Evolutionary conservation across 306 rosid species (phyloP).

Genomic region (Trifolium repens): DNA sequence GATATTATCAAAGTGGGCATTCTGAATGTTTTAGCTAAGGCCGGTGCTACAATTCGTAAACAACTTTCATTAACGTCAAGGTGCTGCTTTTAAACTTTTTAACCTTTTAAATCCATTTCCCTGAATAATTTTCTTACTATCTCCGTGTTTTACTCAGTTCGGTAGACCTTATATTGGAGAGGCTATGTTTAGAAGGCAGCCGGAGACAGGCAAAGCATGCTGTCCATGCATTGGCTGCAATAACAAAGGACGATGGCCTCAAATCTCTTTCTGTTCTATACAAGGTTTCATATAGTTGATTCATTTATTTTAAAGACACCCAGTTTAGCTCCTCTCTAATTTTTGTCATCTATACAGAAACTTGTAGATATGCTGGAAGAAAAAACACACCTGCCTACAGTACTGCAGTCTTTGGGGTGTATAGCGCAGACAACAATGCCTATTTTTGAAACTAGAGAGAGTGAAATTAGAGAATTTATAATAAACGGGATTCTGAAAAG

Average conservation of each 20-base stretch:
- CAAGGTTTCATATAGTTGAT: slow-evolving; percentile 69
- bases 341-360: slow-evolving; percentile 60
- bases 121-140: slow-evolving; percentile 42
- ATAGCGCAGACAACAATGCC: slow-evolving; percentile 98
- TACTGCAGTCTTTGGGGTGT: slow-evolving; percentile 96
- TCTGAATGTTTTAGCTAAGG: slow-evolving; percentile 82
- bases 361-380: slow-evolving; percentile 94
- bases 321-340: slow-evolving; percentile 32
- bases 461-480: slow-evolving; percentile 80
- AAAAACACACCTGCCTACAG: slow-evolving; percentile 82
- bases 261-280: slow-evolving; percentile 93
- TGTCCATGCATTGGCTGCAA: slow-evolving; percentile 93
- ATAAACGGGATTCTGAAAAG: slow-evolving; percentile 68
- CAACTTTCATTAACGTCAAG: slow-evolving; percentile 79
- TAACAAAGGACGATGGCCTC: slow-evolving; percentile 95
- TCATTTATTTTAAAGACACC: slow-evolving; percentile 36
- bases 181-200: slow-evolving; percentile 87
- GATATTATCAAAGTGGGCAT: slow-evolving; percentile 83
- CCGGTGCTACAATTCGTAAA: slow-evolving; percentile 92
- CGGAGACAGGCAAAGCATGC: slow-evolving; percentile 96
- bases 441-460: slow-evolving; percentile 92
- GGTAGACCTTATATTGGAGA: slow-evolving; percentile 87
- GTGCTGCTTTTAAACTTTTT: slow-evolving; percentile 48
- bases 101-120: slow-evolving; percentile 31
- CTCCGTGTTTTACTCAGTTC: slow-evolving; percentile 66